These are phyloP conservation scores for Acorus calamus DNA, from an alignment of 106 monocot genomes.

Conservation along the genomic window DNA sequence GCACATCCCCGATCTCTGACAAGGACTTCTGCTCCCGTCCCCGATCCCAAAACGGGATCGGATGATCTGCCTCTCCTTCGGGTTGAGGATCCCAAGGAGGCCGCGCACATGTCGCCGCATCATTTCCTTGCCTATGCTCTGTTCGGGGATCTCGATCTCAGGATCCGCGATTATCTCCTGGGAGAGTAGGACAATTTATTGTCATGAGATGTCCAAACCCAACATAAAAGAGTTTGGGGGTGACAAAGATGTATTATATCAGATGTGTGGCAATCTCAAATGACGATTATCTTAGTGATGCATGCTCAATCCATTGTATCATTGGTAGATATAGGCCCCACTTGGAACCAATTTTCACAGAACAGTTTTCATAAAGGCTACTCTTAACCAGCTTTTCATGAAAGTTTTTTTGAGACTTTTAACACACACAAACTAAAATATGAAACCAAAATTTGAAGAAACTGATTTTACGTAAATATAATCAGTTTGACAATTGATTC, in stretches of 20 bases:
- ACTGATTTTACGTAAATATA: too few species aligned
- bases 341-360: too few species aligned
- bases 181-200: neutral
- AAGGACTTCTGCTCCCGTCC: constrained; percentile 44
- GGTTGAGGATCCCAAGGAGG: constrained; percentile 47
- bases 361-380: too few species aligned
- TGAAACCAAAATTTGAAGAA: neutral
- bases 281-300: too few species aligned
- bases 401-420: neutral
- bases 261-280: too few species aligned
- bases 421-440: neutral
- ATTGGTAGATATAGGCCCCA: too few species aligned
- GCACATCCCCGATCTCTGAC: constrained; percentile 57
- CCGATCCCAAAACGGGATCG: constrained; percentile 47
- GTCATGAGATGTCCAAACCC: neutral
- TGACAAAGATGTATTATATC: neutral
- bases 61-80: constrained; percentile 71
- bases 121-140: constrained; percentile 48
- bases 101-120: constrained; percentile 63
- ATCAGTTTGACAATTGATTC: too few species aligned
- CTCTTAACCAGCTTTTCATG: too few species aligned
- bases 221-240: neutral
- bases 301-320: too few species aligned
- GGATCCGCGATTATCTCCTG: constrained; percentile 90
- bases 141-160: constrained; percentile 55